Conservation (phyloP, 129 eudicot genomes). For the Scalesia atractyloides region DNA sequence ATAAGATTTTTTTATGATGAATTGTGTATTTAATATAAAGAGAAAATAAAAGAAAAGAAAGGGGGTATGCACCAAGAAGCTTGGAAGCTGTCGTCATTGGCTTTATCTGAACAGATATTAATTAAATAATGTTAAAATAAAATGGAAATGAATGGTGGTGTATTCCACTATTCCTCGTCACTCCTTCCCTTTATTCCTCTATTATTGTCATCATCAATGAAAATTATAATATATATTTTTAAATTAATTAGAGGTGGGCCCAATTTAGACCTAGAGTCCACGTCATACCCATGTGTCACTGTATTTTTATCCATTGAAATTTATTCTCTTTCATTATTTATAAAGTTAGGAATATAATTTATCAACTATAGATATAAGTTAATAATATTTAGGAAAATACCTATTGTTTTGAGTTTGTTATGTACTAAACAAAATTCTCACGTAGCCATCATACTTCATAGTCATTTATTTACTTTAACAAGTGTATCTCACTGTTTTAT, state of each 20-base stretch:
- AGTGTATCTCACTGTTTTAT: too few species aligned
- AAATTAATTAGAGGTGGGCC: constrained; percentile 1
- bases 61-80: constrained; percentile 48
- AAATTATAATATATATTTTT: neutral
- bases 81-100: constrained; percentile 47
- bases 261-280: constrained; percentile 15
- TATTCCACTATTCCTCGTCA: constrained; percentile 42
- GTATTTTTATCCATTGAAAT: constrained; percentile 18
- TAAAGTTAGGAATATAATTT: neutral
- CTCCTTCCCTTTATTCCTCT: constrained; percentile 16
- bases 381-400: too few species aligned
- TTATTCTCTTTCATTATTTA: constrained; percentile 14
- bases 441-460: too few species aligned
- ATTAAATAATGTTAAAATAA: neutral
- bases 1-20: neutral
- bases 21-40: neutral
- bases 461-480: too few species aligned
- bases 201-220: neutral
- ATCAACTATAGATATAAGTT: too few species aligned
- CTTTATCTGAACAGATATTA: constrained; percentile 12
- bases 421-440: too few species aligned
- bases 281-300: constrained; percentile 39
- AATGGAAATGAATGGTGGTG: constrained; percentile 31
- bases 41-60: neutral
- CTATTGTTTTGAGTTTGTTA: too few species aligned